phyloP scores from a whole-genome alignment of 331 rosid genomes.

The Acacia pycnantha region DNA sequence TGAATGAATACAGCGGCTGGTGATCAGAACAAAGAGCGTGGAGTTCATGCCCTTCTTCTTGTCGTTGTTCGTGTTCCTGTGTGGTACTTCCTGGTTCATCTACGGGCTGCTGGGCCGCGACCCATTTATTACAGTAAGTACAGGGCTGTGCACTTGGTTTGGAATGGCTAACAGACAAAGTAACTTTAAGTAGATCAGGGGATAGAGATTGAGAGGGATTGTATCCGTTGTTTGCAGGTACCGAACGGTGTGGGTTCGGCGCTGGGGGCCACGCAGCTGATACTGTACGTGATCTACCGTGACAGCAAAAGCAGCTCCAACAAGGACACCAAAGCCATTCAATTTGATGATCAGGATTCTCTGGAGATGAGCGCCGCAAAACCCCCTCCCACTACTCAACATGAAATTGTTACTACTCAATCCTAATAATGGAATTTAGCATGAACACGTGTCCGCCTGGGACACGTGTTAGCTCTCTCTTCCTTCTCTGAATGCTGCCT shows the following conservation, averaged over 20 bases:
- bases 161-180: background rate
- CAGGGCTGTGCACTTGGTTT: background rate
- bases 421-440: constrained; percentile 30
- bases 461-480: background rate
- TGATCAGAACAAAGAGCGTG: constrained; percentile 75
- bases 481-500: background rate
- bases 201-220: background rate
- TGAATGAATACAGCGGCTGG: constrained; percentile 61
- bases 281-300: constrained; percentile 66
- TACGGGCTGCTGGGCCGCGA: constrained; percentile 80
- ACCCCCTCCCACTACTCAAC: constrained; percentile 26
- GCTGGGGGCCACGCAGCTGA: constrained; percentile 61
- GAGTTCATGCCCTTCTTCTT: constrained; percentile 95
- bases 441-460: background rate
- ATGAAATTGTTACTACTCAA: constrained; percentile 18
- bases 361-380: constrained; percentile 57
- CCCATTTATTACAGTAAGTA: constrained; percentile 74
- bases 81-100: constrained; percentile 89
- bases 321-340: constrained; percentile 11
- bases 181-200: background rate
- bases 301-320: constrained; percentile 38
- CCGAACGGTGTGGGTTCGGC: constrained; percentile 78
- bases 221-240: constrained; percentile 39
- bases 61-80: constrained; percentile 79
- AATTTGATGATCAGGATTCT: constrained; percentile 31